Base-by-base conservation (phyloP, 139 green algal genomes). In the Chlorella sp. region DNA sequence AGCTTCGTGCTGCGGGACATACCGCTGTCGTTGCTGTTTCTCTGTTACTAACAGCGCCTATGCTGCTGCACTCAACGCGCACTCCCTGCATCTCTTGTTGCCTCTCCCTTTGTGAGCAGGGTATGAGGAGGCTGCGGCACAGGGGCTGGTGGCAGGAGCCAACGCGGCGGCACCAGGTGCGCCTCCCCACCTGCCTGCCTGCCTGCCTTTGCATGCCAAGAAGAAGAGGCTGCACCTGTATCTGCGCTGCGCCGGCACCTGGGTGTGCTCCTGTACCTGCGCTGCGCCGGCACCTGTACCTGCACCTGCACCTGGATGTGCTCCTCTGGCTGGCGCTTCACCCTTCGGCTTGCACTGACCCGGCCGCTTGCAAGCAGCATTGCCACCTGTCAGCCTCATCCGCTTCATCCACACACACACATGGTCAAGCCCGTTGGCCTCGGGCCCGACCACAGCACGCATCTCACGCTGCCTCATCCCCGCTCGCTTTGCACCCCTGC, bases 101-200 rank as follows among this genome's bases (percentile, higher is more conserved):
- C n/a, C n/a, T 5, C 48, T 57, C 9, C 48, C 48, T 57, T 5
- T 57, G n/a, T 57, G 48, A 57, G 48, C 64, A 71, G 64, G 94
- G 0, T 96, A 96, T 78, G 94, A 96, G 87, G 94, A 96, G 85
- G 94, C 94, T 85, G 94, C 94, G 64, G 94, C 94, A 7, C 93
- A 95, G 84, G 94, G 94, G 24, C 78, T 96, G 40, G 37, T 96
- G 34, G 94, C 94, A 34, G 94, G 94, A 3, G 92, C 92, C 60
- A 96, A 96, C 81, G 94, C 94, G 21, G 94, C 94, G 7, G 89
- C 61, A 1, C 91, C 91, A 73, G 87, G 88, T 92, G 82, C 64
- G 64, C 7, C 2, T 71, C n/a, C n/a, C n/a, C 64, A 71, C 64
- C 2, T 30, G 21, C 22, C 64, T n/a, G 11, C 64, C 64, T 73